Base-by-base conservation (phyloP, 2,329 filamentous ascomycete genomes). In the Stagonosporopsis tanaceti region DNA sequence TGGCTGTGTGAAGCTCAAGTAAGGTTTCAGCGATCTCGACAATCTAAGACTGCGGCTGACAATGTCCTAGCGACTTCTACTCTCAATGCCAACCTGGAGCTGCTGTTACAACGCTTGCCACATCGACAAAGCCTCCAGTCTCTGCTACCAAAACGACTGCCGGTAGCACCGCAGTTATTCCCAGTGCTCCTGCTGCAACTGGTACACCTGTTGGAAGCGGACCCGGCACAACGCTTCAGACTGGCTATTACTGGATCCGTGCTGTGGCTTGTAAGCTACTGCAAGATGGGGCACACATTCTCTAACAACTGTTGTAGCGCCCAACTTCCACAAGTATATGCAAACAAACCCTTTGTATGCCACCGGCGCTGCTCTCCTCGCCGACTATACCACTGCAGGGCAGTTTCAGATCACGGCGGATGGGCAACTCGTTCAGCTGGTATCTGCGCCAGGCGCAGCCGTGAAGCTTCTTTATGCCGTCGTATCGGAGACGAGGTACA, bases 161-260 rank as follows among this genome's bases (percentile, higher is more conserved):
- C 9, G n/a, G n/a, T 67, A 51, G 48, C 25, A 59, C 61, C 54
- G 38, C 53, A 35, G 27, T 47, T 5, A 51, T 61, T 22, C 50
- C 58, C 17, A 57, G 56, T 14, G 57, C 62, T 4, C 67, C 70
- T 24, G 64, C 66, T 38, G 60, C 65, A 4, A 68, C 71, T 24
- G 64, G 62, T 25, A 55, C 55, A 0, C 69, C 71, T 41, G 60
- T 67, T 4, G 70, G 74, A 20, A 66, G 69, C 12, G 76, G 76
- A 1, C 79, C 79, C 0, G 79, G 80, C 6, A 74, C 71, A 1
- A 84, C 81, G 0, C 78, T 87, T 0, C 78, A 83, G 58, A 67
- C 64, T 3, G 84, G 82, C 0, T 84, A 82, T 70, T 81, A 81
- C 73, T 85, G 84, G 83, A 83, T 87, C 63, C 82, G 85, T 6